Evolutionary conservation across 331 rosid species (phyloP).

Genomic region (Erythrophleum ivorense): DNA sequence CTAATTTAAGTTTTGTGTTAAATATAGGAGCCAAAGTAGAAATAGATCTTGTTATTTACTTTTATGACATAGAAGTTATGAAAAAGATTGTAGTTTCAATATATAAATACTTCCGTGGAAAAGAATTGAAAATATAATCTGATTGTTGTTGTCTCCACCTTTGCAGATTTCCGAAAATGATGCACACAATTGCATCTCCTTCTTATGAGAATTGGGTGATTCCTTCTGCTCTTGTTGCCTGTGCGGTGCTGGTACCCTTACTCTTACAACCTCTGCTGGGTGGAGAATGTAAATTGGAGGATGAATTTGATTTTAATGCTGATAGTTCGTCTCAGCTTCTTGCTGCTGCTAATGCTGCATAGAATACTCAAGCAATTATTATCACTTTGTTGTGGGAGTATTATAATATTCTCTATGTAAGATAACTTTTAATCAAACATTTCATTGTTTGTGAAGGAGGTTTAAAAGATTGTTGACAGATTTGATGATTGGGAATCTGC

Average conservation of each 20-base stretch:
- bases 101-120: not conserved
- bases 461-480: not conserved
- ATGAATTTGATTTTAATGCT: slow-evolving; percentile 59
- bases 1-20: not conserved
- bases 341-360: slow-evolving; percentile 72
- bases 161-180: slow-evolving; percentile 65
- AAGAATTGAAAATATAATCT: not conserved
- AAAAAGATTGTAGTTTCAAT: no score
- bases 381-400: slow-evolving; percentile 62
- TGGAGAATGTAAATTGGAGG: slow-evolving; percentile 68
- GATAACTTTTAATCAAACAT: slow-evolving; percentile 26
- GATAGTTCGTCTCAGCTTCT: slow-evolving; percentile 62
- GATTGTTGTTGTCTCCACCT: not conserved
- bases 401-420: slow-evolving; percentile 33
- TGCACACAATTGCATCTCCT: slow-evolving; percentile 60
- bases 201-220: slow-evolving; percentile 65
- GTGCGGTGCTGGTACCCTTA: slow-evolving; percentile 62
- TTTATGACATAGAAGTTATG: not conserved
- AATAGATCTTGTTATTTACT: not conserved
- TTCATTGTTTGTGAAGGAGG: not conserved
- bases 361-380: slow-evolving; percentile 61
- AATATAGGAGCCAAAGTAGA: not conserved
- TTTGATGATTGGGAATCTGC: not conserved
- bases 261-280: slow-evolving; percentile 63
- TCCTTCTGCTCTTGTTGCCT: slow-evolving; percentile 67